Evolutionary conservation across 164 flowering plant species (phyloP).

Genomic region (Liriodendron chinense): DNA sequence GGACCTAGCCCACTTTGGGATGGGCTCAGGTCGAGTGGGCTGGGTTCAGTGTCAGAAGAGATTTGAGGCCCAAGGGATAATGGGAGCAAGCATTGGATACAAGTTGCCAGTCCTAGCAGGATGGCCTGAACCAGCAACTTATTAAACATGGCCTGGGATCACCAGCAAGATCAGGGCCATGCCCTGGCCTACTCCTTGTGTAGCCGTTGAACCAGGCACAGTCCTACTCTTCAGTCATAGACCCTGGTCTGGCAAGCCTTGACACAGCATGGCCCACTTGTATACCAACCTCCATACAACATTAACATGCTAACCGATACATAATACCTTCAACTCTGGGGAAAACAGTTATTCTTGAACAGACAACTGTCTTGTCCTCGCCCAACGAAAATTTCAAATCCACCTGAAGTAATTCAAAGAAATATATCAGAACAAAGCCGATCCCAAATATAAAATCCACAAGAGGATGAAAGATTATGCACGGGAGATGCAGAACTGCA

Average conservation of each 20-base stretch:
- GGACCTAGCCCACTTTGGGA: no score
- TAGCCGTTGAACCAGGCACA: not conserved
- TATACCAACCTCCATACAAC: not conserved
- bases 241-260: not conserved
- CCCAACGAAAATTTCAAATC: constrained; percentile 76
- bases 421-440: not conserved
- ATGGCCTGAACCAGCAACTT: constrained; percentile 28
- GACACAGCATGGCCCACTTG: not conserved
- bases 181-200: not conserved
- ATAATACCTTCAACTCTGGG: constrained; percentile 82
- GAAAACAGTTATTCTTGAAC: constrained; percentile 60
- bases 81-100: no score
- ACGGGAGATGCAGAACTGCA: no score
- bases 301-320: not conserved
- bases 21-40: no score
- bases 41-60: no score
- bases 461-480: no score
- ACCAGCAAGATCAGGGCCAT: no score
- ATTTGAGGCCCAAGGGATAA: no score
- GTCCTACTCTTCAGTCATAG: not conserved
- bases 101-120: not conserved
- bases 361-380: constrained; percentile 84
- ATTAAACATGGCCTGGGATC: not conserved
- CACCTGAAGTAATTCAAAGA: constrained; percentile 46
- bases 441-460: not conserved